Evolutionary conservation across 495 filamentous ascomycete genomes (phyloP).

Genomic region (Aspergillus cavernicola): DNA sequence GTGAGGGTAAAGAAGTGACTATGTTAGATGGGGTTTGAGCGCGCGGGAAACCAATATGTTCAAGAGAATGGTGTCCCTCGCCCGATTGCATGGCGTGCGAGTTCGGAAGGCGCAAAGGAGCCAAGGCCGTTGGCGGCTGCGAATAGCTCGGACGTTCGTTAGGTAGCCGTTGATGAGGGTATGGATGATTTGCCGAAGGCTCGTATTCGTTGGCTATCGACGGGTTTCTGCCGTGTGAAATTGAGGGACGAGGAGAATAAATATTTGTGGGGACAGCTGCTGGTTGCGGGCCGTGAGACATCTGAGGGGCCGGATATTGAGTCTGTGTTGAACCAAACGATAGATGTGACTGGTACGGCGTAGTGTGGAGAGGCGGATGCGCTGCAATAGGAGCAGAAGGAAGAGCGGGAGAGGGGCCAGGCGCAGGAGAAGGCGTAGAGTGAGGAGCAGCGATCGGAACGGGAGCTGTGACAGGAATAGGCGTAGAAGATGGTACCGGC

Average conservation of each 20-base stretch:
- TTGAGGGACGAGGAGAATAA: slow-evolving; percentile 43
- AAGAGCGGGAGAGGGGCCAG: slow-evolving; percentile 9
- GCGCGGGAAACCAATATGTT: slow-evolving; percentile 21
- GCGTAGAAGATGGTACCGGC: slow-evolving; percentile 20
- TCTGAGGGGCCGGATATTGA: slow-evolving; percentile 44
- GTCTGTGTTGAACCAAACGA: slow-evolving; percentile 41
- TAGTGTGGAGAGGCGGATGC: slow-evolving; percentile 18
- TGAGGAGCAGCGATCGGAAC: slow-evolving; percentile 10
- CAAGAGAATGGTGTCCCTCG: slow-evolving; percentile 24
- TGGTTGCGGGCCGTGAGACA: slow-evolving; percentile 41
- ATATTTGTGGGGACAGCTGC: slow-evolving; percentile 39
- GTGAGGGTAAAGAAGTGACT: slow-evolving; percentile 23
- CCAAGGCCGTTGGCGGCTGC: slow-evolving; percentile 19
- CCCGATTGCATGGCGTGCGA: slow-evolving; percentile 10
- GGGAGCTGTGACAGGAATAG: not conserved
- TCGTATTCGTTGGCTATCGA: slow-evolving; percentile 37
- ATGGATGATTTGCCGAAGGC: slow-evolving; percentile 29
- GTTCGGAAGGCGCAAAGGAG: slow-evolving; percentile 28
- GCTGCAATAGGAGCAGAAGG: not conserved
- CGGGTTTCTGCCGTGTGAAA: slow-evolving; percentile 39
- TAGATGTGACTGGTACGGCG: slow-evolving; percentile 38
- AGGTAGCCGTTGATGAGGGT: slow-evolving; percentile 22
- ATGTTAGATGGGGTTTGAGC: slow-evolving; percentile 24
- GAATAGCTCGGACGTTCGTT: slow-evolving; percentile 25
- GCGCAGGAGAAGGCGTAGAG: slow-evolving; percentile 22